Conservation (phyloP, 2,329 filamentous ascomycete genomes). For the Akanthomyces dipterigenus region DNA sequence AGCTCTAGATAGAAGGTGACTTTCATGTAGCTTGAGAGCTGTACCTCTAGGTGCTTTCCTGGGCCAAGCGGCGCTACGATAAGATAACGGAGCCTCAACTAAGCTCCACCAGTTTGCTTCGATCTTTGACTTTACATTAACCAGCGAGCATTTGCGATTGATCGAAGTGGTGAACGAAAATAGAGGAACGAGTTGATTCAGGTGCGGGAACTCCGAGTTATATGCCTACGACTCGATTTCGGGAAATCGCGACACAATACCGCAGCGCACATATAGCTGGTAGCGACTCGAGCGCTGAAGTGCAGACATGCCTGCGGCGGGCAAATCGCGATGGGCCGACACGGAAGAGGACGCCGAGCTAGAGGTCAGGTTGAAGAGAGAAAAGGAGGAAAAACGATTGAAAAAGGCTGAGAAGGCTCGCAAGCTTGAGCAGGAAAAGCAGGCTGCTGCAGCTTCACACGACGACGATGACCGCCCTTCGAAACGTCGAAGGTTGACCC, state of each 20-base stretch:
- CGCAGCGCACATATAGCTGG: conserved; percentile 1
- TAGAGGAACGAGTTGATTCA: background rate
- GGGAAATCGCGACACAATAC: conserved; percentile 1
- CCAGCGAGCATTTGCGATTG: background rate
- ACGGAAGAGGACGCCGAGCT: conserved; percentile 73
- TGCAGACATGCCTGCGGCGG: conserved; percentile 48
- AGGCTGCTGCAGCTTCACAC: conserved; percentile 26
- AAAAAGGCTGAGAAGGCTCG: conserved; percentile 76
- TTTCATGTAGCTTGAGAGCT: conserved; percentile 12
- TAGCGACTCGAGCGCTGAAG: background rate
- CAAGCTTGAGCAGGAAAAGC: conserved; percentile 46
- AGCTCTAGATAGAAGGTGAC: background rate
- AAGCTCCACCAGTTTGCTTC: conserved; percentile 8
- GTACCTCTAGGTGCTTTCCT: background rate
- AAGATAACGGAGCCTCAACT: background rate
- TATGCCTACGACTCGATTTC: background rate
- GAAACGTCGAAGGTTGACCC: conserved; percentile 56
- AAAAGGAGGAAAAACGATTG: conserved; percentile 86
- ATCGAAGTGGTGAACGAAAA: background rate
- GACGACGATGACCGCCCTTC: conserved; percentile 38
- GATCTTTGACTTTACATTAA: background rate
- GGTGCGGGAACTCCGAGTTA: background rate
- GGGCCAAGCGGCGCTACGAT: background rate
- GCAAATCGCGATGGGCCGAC: conserved; percentile 80
- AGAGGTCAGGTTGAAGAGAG: conserved; percentile 64